These are phyloP conservation scores for Colletotrichum echinochloae DNA, from an alignment of 2,329 filamentous ascomycete species.

Conservation along the genomic window DNA sequence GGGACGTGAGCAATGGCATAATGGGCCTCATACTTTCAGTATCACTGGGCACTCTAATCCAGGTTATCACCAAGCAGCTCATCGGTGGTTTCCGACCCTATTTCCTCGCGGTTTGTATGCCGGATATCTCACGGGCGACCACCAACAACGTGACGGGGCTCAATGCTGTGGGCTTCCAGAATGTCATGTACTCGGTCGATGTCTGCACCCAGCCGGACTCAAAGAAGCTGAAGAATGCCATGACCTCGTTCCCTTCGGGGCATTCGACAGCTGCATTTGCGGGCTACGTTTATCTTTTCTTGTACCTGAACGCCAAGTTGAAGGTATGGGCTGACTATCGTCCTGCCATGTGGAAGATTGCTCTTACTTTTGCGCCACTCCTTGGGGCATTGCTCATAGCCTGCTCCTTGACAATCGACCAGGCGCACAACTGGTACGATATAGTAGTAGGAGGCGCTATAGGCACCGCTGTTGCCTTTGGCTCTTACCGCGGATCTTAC, in stretches of 20 bases:
- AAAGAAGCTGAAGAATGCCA: constrained; percentile 67
- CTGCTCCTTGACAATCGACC: constrained; percentile 72
- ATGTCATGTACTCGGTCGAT: constrained; percentile 73
- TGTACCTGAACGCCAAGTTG: constrained; percentile 79
- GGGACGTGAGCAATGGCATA: constrained; percentile 72
- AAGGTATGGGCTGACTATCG: constrained; percentile 77
- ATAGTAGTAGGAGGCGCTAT: constrained; percentile 73
- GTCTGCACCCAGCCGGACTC: constrained; percentile 69
- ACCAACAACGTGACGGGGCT: constrained; percentile 56
- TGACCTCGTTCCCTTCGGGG: constrained; percentile 76
- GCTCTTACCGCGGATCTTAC: constrained; percentile 74
- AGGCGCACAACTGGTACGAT: constrained; percentile 79
- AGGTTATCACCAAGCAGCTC: constrained; percentile 74
- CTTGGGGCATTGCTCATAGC: constrained; percentile 71
- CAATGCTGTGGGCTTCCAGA: constrained; percentile 62
- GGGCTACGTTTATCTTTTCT: constrained; percentile 71
- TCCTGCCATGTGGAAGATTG: constrained; percentile 75
- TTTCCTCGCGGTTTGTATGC: constrained; percentile 74
- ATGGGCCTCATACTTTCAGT: constrained; percentile 72
- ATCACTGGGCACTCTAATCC: constrained; percentile 70
- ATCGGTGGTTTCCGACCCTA: constrained; percentile 73
- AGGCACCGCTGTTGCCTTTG: constrained; percentile 72
- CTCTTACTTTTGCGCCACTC: constrained; percentile 68
- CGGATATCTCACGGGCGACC: constrained; percentile 59
- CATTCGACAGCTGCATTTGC: constrained; percentile 75